Conservation (phyloP, 2,329 filamentous ascomycete genomes). For the Aureobasidium sp. region DNA sequence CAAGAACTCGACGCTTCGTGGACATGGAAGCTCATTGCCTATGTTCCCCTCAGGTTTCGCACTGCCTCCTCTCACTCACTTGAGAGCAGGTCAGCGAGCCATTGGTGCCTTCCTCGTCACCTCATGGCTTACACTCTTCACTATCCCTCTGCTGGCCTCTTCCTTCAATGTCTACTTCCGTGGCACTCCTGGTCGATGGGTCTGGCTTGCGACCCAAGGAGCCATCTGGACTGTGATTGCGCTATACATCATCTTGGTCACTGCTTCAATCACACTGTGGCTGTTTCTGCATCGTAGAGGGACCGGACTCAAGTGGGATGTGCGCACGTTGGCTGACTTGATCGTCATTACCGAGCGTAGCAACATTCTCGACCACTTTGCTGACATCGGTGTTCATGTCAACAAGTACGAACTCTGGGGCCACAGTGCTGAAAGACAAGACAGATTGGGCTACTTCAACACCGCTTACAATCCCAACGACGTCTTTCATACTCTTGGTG, state of each 20-base stretch:
- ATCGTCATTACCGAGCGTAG: constrained; percentile 71
- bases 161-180: constrained; percentile 64
- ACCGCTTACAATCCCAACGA: constrained; percentile 57
- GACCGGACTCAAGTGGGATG: constrained; percentile 81
- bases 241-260: constrained; percentile 62
- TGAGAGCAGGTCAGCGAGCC: constrained; percentile 60
- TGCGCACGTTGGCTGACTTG: constrained; percentile 73
- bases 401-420: constrained; percentile 48
- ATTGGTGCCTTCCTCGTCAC: constrained; percentile 60
- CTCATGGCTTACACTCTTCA: constrained; percentile 73
- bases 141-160: constrained; percentile 72
- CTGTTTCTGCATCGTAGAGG: constrained; percentile 57
- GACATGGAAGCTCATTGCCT: constrained; percentile 59
- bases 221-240: constrained; percentile 71
- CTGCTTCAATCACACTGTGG: constrained; percentile 52
- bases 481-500: constrained; percentile 75
- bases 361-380: constrained; percentile 68
- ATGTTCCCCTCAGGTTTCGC: constrained; percentile 58
- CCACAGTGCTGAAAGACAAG: constrained; percentile 51
- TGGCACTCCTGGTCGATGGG: constrained; percentile 52
- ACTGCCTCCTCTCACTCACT: constrained; percentile 60
- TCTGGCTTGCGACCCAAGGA: constrained; percentile 71
- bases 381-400: constrained; percentile 57
- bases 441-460: constrained; percentile 82
- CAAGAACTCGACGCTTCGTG: constrained; percentile 51